Evolutionary conservation across 106 monocot genomes (phyloP).

Genomic region (Posidonia australis): DNA sequence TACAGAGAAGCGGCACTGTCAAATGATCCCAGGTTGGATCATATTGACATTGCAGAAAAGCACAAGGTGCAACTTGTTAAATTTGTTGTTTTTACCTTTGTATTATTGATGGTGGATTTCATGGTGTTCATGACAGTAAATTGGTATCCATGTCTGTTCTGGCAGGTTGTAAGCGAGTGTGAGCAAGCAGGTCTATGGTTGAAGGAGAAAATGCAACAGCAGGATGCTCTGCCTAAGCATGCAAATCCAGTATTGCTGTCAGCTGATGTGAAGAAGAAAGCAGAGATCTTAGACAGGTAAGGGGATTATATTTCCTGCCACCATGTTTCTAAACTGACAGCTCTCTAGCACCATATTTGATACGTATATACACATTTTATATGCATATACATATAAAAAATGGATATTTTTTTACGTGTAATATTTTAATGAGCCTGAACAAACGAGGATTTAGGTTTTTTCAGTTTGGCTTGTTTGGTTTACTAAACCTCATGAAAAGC

Average conservation of each 20-base stretch:
- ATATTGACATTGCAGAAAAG: slow-evolving; percentile 79
- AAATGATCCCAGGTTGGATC: slow-evolving; percentile 72
- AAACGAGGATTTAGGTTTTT: too few species aligned
- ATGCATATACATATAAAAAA: background rate
- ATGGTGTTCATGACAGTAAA: background rate
- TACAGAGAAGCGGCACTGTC: slow-evolving; percentile 67
- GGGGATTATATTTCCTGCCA: background rate
- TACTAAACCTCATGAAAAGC: too few species aligned
- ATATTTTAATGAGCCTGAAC: too few species aligned
- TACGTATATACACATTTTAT: background rate
- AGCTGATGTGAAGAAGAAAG: slow-evolving; percentile 54
- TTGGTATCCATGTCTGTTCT: background rate
- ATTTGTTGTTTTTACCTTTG: background rate
- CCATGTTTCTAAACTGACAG: background rate
- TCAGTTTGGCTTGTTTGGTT: too few species aligned
- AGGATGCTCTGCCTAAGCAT: slow-evolving; percentile 66
- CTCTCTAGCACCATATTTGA: background rate
- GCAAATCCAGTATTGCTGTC: slow-evolving; percentile 48
- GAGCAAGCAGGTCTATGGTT: slow-evolving; percentile 61
- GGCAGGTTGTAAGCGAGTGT: slow-evolving; percentile 64
- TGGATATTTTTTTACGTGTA: too few species aligned
- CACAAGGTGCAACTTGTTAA: slow-evolving; percentile 54
- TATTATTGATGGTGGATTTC: background rate
- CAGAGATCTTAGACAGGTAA: slow-evolving; percentile 72
- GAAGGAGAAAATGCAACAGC: slow-evolving; percentile 66